phyloP scores from a whole-genome alignment of 257 asterid species.

The Gentiana straminea region DNA sequence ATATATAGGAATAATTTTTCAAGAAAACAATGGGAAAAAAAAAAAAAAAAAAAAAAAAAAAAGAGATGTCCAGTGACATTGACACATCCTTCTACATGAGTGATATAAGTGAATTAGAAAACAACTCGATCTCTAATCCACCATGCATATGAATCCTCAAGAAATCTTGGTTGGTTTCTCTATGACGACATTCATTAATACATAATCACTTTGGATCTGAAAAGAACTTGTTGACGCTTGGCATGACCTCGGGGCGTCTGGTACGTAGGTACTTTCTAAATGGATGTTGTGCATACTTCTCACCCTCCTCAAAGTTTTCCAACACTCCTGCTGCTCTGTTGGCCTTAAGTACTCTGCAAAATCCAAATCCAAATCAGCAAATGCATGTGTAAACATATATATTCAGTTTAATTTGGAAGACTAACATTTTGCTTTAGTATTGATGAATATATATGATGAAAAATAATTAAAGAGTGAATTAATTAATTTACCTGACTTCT shows the following conservation, averaged over 20 bases:
- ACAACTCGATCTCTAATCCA: too few species aligned
- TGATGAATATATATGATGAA: not conserved
- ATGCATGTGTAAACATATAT: not conserved
- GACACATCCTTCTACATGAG: too few species aligned
- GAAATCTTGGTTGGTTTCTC: too few species aligned
- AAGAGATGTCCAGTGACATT: too few species aligned
- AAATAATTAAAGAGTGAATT: not conserved
- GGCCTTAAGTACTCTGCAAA: slow-evolving; percentile 24
- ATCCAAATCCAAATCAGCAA: not conserved
- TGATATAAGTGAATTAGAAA: too few species aligned
- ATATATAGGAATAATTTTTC: too few species aligned
- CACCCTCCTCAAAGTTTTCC: slow-evolving; percentile 35
- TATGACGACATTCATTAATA: too few species aligned
- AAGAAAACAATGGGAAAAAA: too few species aligned
- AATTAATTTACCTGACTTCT: slow-evolving; percentile 31
- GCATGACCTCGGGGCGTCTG: slow-evolving; percentile 33
- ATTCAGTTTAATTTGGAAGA: not conserved
- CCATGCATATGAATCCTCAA: too few species aligned
- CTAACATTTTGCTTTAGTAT: too few species aligned
- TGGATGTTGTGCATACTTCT: slow-evolving; percentile 25
- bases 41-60: too few species aligned
- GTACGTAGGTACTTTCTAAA: slow-evolving; percentile 34
- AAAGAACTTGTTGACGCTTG: slow-evolving; percentile 26
- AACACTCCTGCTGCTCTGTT: slow-evolving; percentile 37
- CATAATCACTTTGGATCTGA: slow-evolving; percentile 18